phyloP scores from a whole-genome alignment of 768 basidiomycete genomes.

The Lactarius psammicola region DNA sequence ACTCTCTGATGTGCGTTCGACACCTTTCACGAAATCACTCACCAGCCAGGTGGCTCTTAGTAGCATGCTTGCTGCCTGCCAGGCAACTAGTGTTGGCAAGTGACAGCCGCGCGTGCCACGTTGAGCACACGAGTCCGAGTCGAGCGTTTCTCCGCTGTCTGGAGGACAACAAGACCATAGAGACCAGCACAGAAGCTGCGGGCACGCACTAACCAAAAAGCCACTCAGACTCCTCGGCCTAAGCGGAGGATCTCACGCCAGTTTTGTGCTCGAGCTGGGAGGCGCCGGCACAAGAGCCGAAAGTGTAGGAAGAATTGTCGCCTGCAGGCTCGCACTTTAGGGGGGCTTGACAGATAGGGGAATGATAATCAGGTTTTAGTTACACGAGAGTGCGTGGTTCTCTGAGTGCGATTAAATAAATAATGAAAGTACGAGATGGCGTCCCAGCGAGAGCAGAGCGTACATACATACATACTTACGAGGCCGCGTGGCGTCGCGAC shows the following conservation, averaged over 20 bases:
- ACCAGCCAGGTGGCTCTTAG: constrained; percentile 1
- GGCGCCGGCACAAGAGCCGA: neutral
- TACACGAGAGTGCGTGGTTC: constrained; percentile 25
- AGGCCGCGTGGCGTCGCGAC: constrained; percentile 11
- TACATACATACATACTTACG: constrained; percentile 29
- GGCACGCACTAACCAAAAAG: neutral
- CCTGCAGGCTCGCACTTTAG: constrained; percentile 6
- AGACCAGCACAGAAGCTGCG: constrained; percentile 19
- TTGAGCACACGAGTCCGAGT: constrained; percentile 26
- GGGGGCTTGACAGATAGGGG: constrained; percentile 24
- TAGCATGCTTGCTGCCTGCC: neutral
- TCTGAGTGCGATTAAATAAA: constrained; percentile 27
- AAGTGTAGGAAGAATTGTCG: neutral
- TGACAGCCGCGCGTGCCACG: constrained; percentile 15
- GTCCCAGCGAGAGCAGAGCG: constrained; percentile 25
- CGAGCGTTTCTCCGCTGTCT: neutral
- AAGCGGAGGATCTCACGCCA: constrained; percentile 5
- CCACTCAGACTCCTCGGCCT: neutral
- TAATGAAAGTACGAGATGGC: constrained; percentile 25
- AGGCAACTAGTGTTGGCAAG: constrained; percentile 6
- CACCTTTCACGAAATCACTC: constrained; percentile 20
- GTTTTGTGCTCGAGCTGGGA: neutral
- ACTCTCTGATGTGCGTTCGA: constrained; percentile 1
- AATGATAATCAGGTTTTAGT: constrained; percentile 20
- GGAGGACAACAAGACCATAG: constrained; percentile 7